Percentiles rank a stretch among this genome's conserved stretches.
Evolutionary conservation across 805 yeast species (phyloP).

Genomic region (Candida ovalis): DNA sequence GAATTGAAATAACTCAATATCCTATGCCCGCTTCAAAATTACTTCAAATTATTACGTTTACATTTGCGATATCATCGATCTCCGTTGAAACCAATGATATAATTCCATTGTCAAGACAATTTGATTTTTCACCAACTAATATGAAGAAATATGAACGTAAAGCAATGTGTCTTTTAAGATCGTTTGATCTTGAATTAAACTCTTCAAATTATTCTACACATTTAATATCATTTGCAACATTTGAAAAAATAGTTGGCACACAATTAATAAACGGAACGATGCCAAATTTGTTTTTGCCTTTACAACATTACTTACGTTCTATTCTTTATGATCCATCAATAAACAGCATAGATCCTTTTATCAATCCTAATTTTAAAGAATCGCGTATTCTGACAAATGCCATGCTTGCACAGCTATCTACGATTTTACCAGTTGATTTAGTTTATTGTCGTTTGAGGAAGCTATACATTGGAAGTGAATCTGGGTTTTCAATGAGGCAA

Average conservation of each 20-base stretch:
- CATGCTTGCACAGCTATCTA: slow-evolving; percentile 35
- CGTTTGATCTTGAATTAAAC: slow-evolving; percentile 41
- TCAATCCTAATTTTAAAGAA: slow-evolving; percentile 8
- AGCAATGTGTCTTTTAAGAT: slow-evolving; percentile 44
- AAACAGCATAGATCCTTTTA: slow-evolving; percentile 1
- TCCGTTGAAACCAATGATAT: slow-evolving; percentile 14
- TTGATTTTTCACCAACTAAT: slow-evolving; percentile 22
- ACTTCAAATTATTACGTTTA: slow-evolving; percentile 43
- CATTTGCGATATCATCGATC: slow-evolving; percentile 41
- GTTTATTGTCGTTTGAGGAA: slow-evolving; percentile 48
- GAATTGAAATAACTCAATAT: slow-evolving; percentile 35
- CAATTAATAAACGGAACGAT: slow-evolving; percentile 23
- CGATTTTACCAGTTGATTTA: slow-evolving; percentile 36
- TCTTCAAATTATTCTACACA: slow-evolving; percentile 14
- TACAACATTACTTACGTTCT: slow-evolving; percentile 41
- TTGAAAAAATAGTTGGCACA: slow-evolving; percentile 29
- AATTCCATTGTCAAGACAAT: slow-evolving; percentile 15
- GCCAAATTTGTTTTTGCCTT: slow-evolving; percentile 43
- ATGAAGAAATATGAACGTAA: slow-evolving; percentile 42
- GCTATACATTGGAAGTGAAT: slow-evolving; percentile 67
- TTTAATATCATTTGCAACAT: slow-evolving; percentile 30
- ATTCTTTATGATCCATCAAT: slow-evolving; percentile 26
- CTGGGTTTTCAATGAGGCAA: slow-evolving; percentile 86
- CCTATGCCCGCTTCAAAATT: slow-evolving; percentile 39
- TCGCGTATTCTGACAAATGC: slow-evolving; percentile 39